Base-by-base conservation (phyloP, 192 early-diverging fungal species). In the Mortierella claussenii region DNA sequence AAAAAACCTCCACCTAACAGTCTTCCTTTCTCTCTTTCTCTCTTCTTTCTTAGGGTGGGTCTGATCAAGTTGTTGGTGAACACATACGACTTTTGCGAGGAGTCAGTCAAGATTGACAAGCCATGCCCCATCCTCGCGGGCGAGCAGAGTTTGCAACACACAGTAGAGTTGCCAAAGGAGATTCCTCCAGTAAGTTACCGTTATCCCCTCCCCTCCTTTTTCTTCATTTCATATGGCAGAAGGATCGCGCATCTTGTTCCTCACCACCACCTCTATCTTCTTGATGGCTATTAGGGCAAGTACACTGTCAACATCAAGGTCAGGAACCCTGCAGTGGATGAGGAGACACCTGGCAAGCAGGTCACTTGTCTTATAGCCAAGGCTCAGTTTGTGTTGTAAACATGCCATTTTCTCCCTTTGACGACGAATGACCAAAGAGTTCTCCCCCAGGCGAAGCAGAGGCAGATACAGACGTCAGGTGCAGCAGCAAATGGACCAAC, bases 101-200 rank as follows among this genome's bases (percentile, higher is more conserved):
- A 88, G 37, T 70, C 79, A 7, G 47, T 55, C 28, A 74, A 81
- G 50, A 58, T 88, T n/a, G 69, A 82, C 61, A 85, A 82, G 56
- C 28, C 56, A 5, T 88, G 87, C 63, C 87, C 87, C 17, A 45
- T 88, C 27, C 34, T 49, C 8, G 54, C 76, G 24, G 86, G 86
- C 11, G 68, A 80, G 0, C 76, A 85, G 8, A 33, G 24, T 10
- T 60, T 88, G 11, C 23, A 65, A 0, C 79, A 84, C 37, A 47
- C 67, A 10, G 79, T 88, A 26, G 79, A 75, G 9, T 79, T 88
- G 37, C 86, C 86, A 20, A 86, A 81, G 59, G 83, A 86, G 57
- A 88, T 86, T 55, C 86, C 83, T 78, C 80, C 79, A 65, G 82
- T 79, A 75, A 61, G 78, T 70, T 40, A 10, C 13, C 37, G n/a